Conservation (phyloP, 139 green algal species). For the Ettlia oleoabundans region DNA sequence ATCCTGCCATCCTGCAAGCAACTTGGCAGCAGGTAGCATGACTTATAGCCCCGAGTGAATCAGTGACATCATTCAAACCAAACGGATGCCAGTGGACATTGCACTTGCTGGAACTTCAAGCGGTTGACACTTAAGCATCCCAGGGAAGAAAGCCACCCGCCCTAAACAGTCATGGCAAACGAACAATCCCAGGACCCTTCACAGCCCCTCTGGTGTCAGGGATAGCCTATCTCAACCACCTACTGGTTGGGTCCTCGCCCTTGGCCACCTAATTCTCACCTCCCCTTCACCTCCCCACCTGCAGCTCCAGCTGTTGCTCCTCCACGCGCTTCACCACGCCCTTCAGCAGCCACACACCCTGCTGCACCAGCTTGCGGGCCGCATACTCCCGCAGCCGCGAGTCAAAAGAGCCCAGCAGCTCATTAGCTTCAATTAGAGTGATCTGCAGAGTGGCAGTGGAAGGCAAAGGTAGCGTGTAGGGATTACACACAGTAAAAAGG, state of each 20-base stretch:
- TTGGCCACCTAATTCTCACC: not conserved
- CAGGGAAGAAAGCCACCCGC: too few species aligned
- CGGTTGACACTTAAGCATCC: too few species aligned
- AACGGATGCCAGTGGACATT: not conserved
- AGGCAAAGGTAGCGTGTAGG: not conserved
- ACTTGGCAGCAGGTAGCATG: not conserved
- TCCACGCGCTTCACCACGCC: constrained; percentile 66
- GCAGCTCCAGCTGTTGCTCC: constrained; percentile 61
- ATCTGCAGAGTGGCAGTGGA: constrained; percentile 33
- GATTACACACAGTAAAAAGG: not conserved
- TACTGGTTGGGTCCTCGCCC: not conserved
- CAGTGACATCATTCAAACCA: not conserved
- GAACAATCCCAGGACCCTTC: too few species aligned
- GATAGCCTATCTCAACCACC: not conserved
- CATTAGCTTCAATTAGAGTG: constrained; percentile 78
- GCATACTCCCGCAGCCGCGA: constrained; percentile 80
- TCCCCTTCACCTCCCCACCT: constrained; percentile 4
- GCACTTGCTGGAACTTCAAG: too few species aligned
- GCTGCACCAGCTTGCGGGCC: constrained; percentile 67
- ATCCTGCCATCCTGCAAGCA: constrained; percentile 57
- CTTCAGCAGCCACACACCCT: constrained; percentile 74
- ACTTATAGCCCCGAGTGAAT: not conserved
- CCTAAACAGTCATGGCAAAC: too few species aligned
- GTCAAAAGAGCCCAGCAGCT: constrained; percentile 87
- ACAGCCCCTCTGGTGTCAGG: too few species aligned